Conservation (phyloP, 106 monocot genomes). For the Dendrobium catenatum region DNA sequence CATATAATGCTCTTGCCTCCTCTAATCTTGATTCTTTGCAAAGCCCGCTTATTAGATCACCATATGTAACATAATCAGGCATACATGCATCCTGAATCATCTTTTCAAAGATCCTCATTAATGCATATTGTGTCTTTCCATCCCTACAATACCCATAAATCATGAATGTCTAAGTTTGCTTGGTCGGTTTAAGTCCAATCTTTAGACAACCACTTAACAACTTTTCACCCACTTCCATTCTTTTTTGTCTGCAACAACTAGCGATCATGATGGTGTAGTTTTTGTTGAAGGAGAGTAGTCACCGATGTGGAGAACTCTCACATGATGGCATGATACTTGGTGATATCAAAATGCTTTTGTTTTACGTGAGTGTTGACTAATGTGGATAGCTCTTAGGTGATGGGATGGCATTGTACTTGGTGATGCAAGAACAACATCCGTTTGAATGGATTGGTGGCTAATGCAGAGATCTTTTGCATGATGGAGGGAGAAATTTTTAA, state of each 20-base stretch:
- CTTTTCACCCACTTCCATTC: constrained; percentile 61
- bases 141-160: constrained; percentile 75
- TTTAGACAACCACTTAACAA: constrained; percentile 49
- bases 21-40: constrained; percentile 83
- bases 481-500: too few relatives aligned
- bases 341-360: too few relatives aligned
- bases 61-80: constrained; percentile 79
- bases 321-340: too few relatives aligned
- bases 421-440: too few relatives aligned
- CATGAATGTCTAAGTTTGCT: constrained; percentile 82
- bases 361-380: too few relatives aligned
- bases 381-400: too few relatives aligned
- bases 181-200: constrained; percentile 55
- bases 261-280: constrained; percentile 69
- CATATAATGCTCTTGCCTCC: constrained; percentile 71
- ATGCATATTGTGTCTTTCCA: constrained; percentile 40
- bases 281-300: neutral
- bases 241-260: constrained; percentile 51
- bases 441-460: too few relatives aligned
- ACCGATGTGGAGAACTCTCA: too few relatives aligned
- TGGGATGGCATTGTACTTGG: too few relatives aligned
- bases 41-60: constrained; percentile 86
- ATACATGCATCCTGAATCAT: constrained; percentile 56
- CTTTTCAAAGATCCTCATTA: constrained; percentile 60
- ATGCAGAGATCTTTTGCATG: too few relatives aligned